These are phyloP conservation scores for Tieghemiomyces parasiticus DNA, from an alignment of 192 early-diverging fungal species.

Conservation along the genomic window DNA sequence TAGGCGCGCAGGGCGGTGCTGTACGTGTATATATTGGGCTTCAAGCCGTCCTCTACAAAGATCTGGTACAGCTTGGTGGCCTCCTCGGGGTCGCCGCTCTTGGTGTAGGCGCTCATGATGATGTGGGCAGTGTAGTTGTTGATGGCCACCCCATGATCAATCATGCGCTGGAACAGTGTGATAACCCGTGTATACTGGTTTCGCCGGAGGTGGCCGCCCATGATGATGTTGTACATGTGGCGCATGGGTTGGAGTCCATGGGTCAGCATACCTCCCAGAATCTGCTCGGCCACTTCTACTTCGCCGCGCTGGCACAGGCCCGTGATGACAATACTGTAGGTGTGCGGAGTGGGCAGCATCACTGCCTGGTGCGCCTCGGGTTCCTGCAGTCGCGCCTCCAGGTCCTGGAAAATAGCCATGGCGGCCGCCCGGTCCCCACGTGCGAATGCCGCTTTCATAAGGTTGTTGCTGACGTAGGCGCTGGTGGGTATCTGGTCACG, in stretches of 20 bases:
- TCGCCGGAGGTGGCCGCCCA: not conserved
- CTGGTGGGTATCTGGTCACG: no score
- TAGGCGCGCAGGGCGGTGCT: conserved; percentile 6
- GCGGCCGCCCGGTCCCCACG: not conserved
- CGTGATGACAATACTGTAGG: not conserved
- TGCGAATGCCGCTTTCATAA: conserved; percentile 2
- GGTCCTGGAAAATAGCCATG: not conserved
- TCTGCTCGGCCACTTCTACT: not conserved
- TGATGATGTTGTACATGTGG: not conserved
- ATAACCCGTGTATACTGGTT: not conserved
- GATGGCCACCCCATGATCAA: not conserved
- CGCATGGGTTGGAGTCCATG: not conserved
- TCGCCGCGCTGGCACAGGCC: not conserved
- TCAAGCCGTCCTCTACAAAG: not conserved
- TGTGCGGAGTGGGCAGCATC: not conserved
- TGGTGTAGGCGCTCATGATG: conserved; percentile 2
- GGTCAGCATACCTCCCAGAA: not conserved
- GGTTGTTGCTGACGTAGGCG: not conserved
- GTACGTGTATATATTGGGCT: conserved; percentile 6
- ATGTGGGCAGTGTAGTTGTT: not conserved
- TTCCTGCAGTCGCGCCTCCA: not conserved
- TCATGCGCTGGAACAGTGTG: conserved; percentile 3
- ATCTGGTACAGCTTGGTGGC: conserved; percentile 1
- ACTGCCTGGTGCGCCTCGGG: not conserved
- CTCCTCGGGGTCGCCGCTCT: conserved; percentile 4